A percentile compares a stretch with the other conserved stretches of the same genome.
Evolutionary conservation across 768 basidiomycete species (phyloP).

Genomic region (Phanerochaete sordida): DNA sequence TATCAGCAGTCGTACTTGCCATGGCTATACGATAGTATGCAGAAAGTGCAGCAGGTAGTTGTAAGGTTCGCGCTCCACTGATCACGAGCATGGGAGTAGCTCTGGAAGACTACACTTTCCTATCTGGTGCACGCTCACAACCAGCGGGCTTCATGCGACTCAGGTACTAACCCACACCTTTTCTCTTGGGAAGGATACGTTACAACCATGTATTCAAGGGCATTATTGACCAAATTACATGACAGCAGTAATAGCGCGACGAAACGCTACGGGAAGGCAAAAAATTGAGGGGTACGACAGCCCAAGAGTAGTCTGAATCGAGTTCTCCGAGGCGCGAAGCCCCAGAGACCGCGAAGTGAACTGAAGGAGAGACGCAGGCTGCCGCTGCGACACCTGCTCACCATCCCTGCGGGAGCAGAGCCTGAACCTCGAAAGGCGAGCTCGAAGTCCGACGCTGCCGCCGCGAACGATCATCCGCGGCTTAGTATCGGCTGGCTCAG

Average conservation of each 20-base stretch:
- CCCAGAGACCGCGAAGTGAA: slow-evolving; percentile 31
- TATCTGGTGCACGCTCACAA: background rate
- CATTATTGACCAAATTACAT: too few relatives aligned
- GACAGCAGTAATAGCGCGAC: background rate
- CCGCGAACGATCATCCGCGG: too few relatives aligned
- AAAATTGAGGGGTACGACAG: slow-evolving; percentile 22
- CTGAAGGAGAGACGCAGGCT: slow-evolving; percentile 9
- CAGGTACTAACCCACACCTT: too few relatives aligned
- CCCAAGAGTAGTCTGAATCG: slow-evolving; percentile 46
- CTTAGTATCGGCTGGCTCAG: too few relatives aligned
- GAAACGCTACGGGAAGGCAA: background rate
- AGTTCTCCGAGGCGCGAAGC: slow-evolving; percentile 26
- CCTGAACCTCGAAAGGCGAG: too few relatives aligned
- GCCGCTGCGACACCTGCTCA: background rate
- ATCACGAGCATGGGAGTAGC: background rate
- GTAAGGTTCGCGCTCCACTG: too few relatives aligned
- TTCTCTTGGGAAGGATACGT: too few relatives aligned
- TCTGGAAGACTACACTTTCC: background rate
- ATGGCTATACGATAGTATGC: background rate
- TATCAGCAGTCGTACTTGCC: background rate
- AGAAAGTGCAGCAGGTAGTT: background rate
- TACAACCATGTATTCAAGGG: too few relatives aligned
- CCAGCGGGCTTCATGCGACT: too few relatives aligned
- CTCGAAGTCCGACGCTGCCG: too few relatives aligned
- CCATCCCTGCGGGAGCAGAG: too few relatives aligned